These are phyloP conservation scores for Candolleomyces aberdarensis DNA, from an alignment of 768 basidiomycete genomes.

Conservation along the genomic window DNA sequence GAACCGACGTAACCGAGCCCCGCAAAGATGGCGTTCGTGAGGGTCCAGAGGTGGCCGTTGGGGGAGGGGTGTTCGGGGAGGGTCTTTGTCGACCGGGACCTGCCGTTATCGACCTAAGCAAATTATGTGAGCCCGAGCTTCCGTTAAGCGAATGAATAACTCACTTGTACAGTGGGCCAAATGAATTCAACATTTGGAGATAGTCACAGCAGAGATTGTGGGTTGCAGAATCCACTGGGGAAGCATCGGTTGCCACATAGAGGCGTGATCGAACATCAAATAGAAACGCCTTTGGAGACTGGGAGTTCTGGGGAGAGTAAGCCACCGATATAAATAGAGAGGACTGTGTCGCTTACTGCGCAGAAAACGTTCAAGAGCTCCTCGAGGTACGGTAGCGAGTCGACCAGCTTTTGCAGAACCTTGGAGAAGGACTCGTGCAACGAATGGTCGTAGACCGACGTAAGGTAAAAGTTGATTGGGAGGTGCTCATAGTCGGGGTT, in stretches of 20 bases:
- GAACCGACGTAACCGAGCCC: slow-evolving; percentile 14
- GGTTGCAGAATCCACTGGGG: slow-evolving; percentile 85
- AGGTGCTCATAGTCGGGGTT: slow-evolving; percentile 75
- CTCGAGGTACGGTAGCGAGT: slow-evolving; percentile 82
- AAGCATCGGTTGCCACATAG: slow-evolving; percentile 92
- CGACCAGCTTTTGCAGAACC: slow-evolving; percentile 83
- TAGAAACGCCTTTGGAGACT: slow-evolving; percentile 90
- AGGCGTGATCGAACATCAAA: slow-evolving; percentile 84
- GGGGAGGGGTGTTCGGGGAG: slow-evolving; percentile 8
- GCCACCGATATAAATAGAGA: background rate
- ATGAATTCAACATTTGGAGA: slow-evolving; percentile 80
- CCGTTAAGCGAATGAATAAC: slow-evolving; percentile 9
- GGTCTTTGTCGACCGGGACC: slow-evolving; percentile 1
- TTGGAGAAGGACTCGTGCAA: slow-evolving; percentile 90
- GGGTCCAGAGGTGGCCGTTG: slow-evolving; percentile 24
- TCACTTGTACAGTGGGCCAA: slow-evolving; percentile 84
- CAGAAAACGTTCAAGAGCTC: slow-evolving; percentile 85
- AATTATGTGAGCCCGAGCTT: background rate
- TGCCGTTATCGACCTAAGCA: slow-evolving; percentile 9
- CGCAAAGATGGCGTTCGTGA: slow-evolving; percentile 16
- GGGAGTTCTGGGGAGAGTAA: slow-evolving; percentile 65
- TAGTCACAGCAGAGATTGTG: slow-evolving; percentile 92
- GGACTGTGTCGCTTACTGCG: slow-evolving; percentile 42
- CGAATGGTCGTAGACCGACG: slow-evolving; percentile 90
- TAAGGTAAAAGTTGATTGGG: slow-evolving; percentile 84